Evolutionary conservation across 306 rosid species (phyloP).

Genomic region (Corylus heterophylla): DNA sequence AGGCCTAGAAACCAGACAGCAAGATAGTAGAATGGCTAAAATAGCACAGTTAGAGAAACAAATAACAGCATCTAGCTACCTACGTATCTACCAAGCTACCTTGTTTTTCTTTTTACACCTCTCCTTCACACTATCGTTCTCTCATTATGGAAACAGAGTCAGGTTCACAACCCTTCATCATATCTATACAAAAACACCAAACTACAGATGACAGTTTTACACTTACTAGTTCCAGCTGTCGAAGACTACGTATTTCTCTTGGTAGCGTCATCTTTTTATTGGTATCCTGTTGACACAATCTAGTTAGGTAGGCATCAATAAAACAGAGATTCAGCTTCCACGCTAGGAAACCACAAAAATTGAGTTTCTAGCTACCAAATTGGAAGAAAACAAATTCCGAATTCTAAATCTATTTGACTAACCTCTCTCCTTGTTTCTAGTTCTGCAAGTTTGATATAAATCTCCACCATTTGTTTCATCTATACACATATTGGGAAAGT

Average conservation of each 20-base stretch:
- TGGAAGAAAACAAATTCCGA: conserved; percentile 18
- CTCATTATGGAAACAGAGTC: background rate
- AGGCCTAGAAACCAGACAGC: background rate
- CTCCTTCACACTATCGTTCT: background rate
- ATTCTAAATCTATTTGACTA: conserved; percentile 15
- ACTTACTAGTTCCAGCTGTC: conserved; percentile 81
- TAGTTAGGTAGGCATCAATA: conserved; percentile 25
- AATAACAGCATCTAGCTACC: background rate
- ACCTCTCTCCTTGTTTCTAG: conserved; percentile 91
- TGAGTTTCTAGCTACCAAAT: conserved; percentile 20
- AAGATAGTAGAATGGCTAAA: background rate
- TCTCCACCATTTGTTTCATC: conserved; percentile 97
- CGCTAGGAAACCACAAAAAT: background rate
- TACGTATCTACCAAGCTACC: background rate
- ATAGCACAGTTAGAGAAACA: background rate
- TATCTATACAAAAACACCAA: conserved; percentile 9
- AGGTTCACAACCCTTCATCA: background rate
- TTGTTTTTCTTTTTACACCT: background rate
- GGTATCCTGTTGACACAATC: conserved; percentile 70
- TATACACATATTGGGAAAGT: conserved; percentile 19
- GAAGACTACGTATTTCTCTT: conserved; percentile 81
- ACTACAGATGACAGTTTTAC: conserved; percentile 13
- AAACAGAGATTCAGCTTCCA: conserved; percentile 3
- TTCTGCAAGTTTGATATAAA: conserved; percentile 94
- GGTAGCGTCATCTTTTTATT: conserved; percentile 70